Base-by-base conservation (phyloP, 2,329 filamentous ascomycete species). In the Xylariaceae sp. region DNA sequence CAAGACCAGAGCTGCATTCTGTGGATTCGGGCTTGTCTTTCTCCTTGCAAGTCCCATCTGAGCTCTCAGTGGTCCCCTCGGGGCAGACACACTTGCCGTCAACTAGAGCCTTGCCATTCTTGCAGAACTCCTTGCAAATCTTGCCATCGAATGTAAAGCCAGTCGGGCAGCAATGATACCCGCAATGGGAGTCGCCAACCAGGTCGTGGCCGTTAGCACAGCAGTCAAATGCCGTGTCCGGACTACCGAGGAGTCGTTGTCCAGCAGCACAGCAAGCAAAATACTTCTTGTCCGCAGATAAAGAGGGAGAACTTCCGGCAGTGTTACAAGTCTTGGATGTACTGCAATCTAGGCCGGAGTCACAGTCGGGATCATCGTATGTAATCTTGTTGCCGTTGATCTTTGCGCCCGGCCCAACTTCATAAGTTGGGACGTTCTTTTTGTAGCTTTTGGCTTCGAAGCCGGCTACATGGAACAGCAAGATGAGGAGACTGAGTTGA, bases 1-100 rank as follows among this genome's bases (percentile, higher is more conserved):
- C 50, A 18, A 57, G 49, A 23, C 54, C 54, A 42, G 54, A 57
- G 16, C 21, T 42, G n/a, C 54, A 57, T 2, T 46, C 16, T 9
- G 13, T 27, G 8, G 33, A 16, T 15, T 49, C 30, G 5, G 48
- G 40, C 29, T 23, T 42, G 23, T 29, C 16, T 23, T 23, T 40
- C 24, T 51, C 43, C 44, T 53, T 8, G 21, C 54, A 57, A 29
- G 39, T 53, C 3, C 54, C 54, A 21, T 57, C 54, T 5, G 16
- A 2, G n/a, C 30, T 7, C 20, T 53, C 50, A 18, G 33, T 46
- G 2, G 40, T 57, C 2, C 50, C 54, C 10, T 53, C 35, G 7
- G 54, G 54, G 4, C 54, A 57, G 29, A 46, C 54, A 18, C 54
- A 53, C 11, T 57, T 53, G 39, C 54, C 54, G 21, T 50, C 49